A percentile compares a stretch with the other conserved stretches of the same genome.
phyloP scores from a whole-genome alignment of 169 alveolate species.

The Neospora caninum region DNA sequence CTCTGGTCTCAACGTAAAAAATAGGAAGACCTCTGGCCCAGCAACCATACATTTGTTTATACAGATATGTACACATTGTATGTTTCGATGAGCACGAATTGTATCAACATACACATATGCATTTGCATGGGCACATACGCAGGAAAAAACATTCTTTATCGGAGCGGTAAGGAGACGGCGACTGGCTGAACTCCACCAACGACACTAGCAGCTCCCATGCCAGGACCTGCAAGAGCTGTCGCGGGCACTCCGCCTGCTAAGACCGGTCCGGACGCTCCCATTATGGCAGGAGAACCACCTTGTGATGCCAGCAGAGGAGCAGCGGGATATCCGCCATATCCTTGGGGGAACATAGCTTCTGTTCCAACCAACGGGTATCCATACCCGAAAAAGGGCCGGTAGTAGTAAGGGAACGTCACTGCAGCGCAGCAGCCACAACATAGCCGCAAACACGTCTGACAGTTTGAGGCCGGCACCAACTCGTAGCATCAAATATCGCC shows the following conservation, averaged over 20 bases:
- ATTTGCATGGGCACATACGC: neutral
- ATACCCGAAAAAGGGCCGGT: constrained; percentile 77
- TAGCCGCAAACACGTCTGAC: no score
- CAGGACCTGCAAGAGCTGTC: neutral
- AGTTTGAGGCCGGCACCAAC: no score
- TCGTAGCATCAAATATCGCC: neutral
- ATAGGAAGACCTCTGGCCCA: no score
- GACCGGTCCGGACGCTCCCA: constrained; percentile 45
- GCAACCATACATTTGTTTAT: no score
- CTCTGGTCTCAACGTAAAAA: no score
- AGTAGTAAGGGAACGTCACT: constrained; percentile 76
- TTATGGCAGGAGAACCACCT: constrained; percentile 21
- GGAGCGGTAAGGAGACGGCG: neutral
- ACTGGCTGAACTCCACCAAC: constrained; percentile 31
- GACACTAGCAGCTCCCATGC: constrained; percentile 23
- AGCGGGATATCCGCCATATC: constrained; percentile 72
- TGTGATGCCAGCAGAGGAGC: constrained; percentile 57
- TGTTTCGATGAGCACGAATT: no score
- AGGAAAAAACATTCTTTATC: neutral
- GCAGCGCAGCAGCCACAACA: constrained; percentile 49
- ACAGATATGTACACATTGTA: no score
- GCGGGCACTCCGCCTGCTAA: constrained; percentile 52
- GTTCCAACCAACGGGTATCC: constrained; percentile 76
- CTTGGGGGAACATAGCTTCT: constrained; percentile 75
- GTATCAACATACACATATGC: no score